A percentile compares a stretch with the other conserved stretches of the same genome.
Conservation (phyloP, 257 asterid species). For the Gentiana macrophylla region DNA sequence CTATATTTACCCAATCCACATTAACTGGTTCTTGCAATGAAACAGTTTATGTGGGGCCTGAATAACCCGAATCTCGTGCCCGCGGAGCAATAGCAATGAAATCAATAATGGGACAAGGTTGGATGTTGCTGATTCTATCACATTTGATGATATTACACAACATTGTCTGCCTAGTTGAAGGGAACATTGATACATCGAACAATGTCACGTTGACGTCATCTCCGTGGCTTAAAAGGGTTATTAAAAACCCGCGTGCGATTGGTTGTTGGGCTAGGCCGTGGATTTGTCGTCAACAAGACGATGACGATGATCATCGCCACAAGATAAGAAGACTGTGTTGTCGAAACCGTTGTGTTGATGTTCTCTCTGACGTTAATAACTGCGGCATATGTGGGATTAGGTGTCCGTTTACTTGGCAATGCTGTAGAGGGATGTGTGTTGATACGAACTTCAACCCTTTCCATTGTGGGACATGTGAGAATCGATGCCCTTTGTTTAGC, state of each 20-base stretch:
- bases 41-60: no score
- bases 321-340: conserved; percentile 34
- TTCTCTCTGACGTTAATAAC: conserved; percentile 38
- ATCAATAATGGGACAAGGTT: conserved; percentile 3
- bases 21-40: background rate
- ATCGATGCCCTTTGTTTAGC: conserved; percentile 30
- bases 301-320: conserved; percentile 6
- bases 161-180: conserved; percentile 4
- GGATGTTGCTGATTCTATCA: background rate
- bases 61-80: no score
- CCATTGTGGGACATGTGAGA: conserved; percentile 50
- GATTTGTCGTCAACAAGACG: conserved; percentile 37
- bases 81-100: no score
- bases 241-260: conserved; percentile 18
- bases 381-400: conserved; percentile 58
- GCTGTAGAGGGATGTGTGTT: conserved; percentile 48
- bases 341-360: conserved; percentile 53
- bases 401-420: conserved; percentile 55
- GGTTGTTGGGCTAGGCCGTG: conserved; percentile 58
- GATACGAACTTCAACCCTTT: conserved; percentile 36
- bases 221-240: conserved; percentile 24
- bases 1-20: background rate
- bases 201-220: conserved; percentile 21
- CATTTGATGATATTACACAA: background rate
- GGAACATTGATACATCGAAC: background rate